Base-by-base conservation (phyloP, 164 flowering plant genomes). In the Saururus chinensis region DNA sequence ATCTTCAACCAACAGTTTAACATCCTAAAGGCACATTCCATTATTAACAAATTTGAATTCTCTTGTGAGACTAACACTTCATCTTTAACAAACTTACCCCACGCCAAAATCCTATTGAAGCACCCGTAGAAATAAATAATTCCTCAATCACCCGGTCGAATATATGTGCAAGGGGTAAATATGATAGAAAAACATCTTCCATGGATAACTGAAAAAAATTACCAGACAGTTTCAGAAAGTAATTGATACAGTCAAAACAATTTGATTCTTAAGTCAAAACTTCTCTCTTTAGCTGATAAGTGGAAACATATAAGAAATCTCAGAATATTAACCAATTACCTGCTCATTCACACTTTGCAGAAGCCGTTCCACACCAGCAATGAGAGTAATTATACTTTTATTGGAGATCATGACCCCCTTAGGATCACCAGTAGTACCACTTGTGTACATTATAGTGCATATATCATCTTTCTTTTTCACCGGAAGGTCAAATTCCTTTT, bases 401-500 rank as follows among this genome's bases (percentile, higher is more conserved):
- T 91, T 84, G 56, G 96, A 83, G 41, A 91, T 79, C 78, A 95
- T 37, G 7, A 95, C 99, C 63, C 97, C 99, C 72, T 95, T 95
- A 41, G 99, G 99, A 51, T 91, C 96, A 59, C 99, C 96, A 37
- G 97, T 95, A 52, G 99, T 95, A 77, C 97, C 99, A 74, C 99
- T 95, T 20, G 97, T 95, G 71, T 95, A 95, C 97, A 95, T 95
- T 67, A 95, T 89, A 21, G 97, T 95, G 62, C 89, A 91, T 13
- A 95, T 84, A 59, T 95, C 99, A 23, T 68, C 73, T 74, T 75
- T 89, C 70, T 77, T 77, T 53, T 68, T 82, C 37, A 25, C 61
- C 23, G 96, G 97, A 66, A 91, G 80, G 48, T 87, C 87, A 69
- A 73, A 85, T 16, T 82, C 70, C 61, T 82, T 73, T 57, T 65